Evolutionary conservation across 148 eudicot species (phyloP), one percentile per base, ranked within the genome.

Genomic region (Dianthus caryophyllus): DNA sequence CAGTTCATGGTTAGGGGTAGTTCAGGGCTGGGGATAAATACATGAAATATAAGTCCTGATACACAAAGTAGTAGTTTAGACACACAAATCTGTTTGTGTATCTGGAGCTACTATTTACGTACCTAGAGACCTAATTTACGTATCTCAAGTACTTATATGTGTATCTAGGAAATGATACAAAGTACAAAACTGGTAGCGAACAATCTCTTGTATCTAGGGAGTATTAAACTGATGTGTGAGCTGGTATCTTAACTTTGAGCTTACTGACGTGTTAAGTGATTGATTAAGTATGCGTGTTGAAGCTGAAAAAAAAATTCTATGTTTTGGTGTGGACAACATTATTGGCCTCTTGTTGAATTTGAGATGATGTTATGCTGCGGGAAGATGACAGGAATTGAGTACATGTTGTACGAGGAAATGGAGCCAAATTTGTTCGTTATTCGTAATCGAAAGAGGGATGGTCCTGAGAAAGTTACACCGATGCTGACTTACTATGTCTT

Each of bases 371-470:
- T n/a, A 12, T 77, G 61, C 73, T 44, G 46, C 75, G 87, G 98
- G 83, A 89, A 89, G 81, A 89, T 85, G 95, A 89, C 90, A 5
- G 98, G 96, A 41, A 76, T 65, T 9, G 98, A 93, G 63, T 93
- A 73, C 73, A 79, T 80, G 80, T 71, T 93, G 70, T 83, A 76
- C 65, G 98, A 93, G 78, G 94, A 87, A 57, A 75, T 81, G 81
- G 98, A 89, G 72, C 98, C 96, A 7, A 85, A 93, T 75, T 80
- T 89, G 61, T 93, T 87, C 79, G 96, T 87, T 68, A 78, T 93
- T 48, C 93, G 88, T 18, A 87, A 89, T 78, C 98, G 89, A 72
- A 89, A 89, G 81, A 83, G 98, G 84, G 98, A 94, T 74, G 71
- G 87, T 65, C 92, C 98, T 56, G 98, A 94, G 80, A 94, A 94